Conservation (phyloP, 345 rosid genomes). For the Gossypium arboreum region DNA sequence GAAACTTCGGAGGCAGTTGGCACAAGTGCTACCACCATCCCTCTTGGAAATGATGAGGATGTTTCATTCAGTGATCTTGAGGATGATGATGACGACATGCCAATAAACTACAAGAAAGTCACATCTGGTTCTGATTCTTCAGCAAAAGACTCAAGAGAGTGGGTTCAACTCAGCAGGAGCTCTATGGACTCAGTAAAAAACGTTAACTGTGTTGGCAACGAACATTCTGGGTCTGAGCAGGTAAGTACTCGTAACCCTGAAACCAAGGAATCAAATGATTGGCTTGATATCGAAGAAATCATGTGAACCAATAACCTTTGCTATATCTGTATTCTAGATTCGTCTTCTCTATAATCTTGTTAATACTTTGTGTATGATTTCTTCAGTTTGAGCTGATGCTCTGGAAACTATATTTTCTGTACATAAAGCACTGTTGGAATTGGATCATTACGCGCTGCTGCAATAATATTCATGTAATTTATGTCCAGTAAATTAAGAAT, state of each 20-base stretch:
- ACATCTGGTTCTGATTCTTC: slow-evolving; percentile 51
- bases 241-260: slow-evolving; percentile 41
- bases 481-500: neutral
- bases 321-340: slow-evolving; percentile 19
- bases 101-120: slow-evolving; percentile 45
- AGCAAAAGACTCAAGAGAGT: slow-evolving; percentile 50
- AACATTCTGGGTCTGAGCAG: slow-evolving; percentile 36
- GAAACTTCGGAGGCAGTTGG: slow-evolving; percentile 54
- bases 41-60: slow-evolving; percentile 73
- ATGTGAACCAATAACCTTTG: slow-evolving; percentile 22
- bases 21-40: slow-evolving; percentile 38
- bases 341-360: slow-evolving; percentile 21
- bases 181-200: slow-evolving; percentile 45
- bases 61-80: slow-evolving; percentile 98
- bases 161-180: slow-evolving; percentile 60
- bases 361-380: slow-evolving; percentile 30
- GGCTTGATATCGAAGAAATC: slow-evolving; percentile 70
- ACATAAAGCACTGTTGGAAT: slow-evolving; percentile 27
- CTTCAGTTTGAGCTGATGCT: slow-evolving; percentile 21
- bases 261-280: slow-evolving; percentile 58
- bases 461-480: slow-evolving; percentile 13
- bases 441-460: slow-evolving; percentile 1
- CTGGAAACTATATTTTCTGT: slow-evolving; percentile 36
- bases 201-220: slow-evolving; percentile 25
- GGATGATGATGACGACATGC: slow-evolving; percentile 67